phyloP scores from a whole-genome alignment of 805 yeast species.

The Teunomyces panamensis region DNA sequence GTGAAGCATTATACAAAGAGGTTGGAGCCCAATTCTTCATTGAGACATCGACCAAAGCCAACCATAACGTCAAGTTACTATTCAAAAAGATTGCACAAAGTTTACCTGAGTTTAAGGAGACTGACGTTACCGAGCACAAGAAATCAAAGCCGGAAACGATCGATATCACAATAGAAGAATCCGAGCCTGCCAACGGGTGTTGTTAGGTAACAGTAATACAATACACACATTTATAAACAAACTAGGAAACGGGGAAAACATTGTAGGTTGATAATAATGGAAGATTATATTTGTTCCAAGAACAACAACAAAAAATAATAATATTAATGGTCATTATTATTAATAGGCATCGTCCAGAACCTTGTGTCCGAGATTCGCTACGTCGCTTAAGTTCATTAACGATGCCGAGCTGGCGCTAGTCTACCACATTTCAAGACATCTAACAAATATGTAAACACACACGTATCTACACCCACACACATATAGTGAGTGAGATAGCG shows the following conservation, averaged over 20 bases:
- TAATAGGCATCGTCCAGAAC: no score
- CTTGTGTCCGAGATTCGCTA: no score
- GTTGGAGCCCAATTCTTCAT: slow-evolving; percentile 77
- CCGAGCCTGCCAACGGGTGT: slow-evolving; percentile 8
- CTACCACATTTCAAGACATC: no score
- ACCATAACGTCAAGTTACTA: slow-evolving; percentile 85
- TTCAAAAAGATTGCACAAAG: slow-evolving; percentile 89
- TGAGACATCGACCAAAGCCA: slow-evolving; percentile 94
- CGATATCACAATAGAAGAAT: slow-evolving; percentile 34
- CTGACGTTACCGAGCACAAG: slow-evolving; percentile 11
- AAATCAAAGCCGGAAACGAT: slow-evolving; percentile 33
- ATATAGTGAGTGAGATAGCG: no score
- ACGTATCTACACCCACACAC: no score
- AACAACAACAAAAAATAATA: no score
- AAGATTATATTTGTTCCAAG: no score
- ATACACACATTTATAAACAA: neutral
- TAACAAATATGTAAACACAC: no score
- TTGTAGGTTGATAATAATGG: no score
- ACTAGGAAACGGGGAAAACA: neutral
- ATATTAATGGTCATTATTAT: no score
- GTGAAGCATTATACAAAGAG: slow-evolving; percentile 68
- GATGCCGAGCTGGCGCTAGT: no score
- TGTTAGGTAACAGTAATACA: neutral
- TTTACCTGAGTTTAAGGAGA: slow-evolving; percentile 68
- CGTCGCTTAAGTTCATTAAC: no score